phyloP scores from a whole-genome alignment of 371 early-diverging fungal species.

The Mortierella sp. region DNA sequence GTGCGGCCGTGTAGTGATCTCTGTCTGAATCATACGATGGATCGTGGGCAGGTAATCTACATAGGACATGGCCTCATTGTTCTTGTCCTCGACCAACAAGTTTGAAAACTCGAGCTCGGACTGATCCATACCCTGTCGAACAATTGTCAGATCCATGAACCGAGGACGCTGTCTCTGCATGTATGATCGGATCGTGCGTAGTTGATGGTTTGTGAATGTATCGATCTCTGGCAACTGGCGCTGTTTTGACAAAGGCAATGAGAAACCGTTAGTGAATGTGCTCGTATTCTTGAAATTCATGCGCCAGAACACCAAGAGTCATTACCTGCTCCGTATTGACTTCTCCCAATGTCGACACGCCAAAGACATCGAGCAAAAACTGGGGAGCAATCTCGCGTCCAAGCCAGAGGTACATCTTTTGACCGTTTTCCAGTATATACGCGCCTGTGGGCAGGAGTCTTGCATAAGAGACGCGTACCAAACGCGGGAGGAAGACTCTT shows the following conservation, averaged over 20 bases:
- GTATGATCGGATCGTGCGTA: slow-evolving; percentile 70
- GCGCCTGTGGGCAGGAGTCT: slow-evolving; percentile 79
- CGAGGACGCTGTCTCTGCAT: slow-evolving; percentile 65
- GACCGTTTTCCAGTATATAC: slow-evolving; percentile 88
- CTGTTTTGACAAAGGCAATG: slow-evolving; percentile 18
- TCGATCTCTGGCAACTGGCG: slow-evolving; percentile 66
- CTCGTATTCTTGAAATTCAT: background rate
- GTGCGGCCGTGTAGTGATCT: slow-evolving; percentile 60
- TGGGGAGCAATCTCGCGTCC: slow-evolving; percentile 74
- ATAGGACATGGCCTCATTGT: slow-evolving; percentile 86
- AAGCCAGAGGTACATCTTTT: slow-evolving; percentile 86
- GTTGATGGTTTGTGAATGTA: slow-evolving; percentile 58
- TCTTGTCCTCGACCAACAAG: slow-evolving; percentile 83
- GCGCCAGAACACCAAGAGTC: too few relatives aligned
- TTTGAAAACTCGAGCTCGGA: slow-evolving; percentile 72
- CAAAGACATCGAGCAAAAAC: slow-evolving; percentile 80
- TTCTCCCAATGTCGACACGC: slow-evolving; percentile 75
- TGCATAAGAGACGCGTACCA: slow-evolving; percentile 81
- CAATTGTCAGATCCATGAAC: slow-evolving; percentile 61
- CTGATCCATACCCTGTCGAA: slow-evolving; percentile 72
- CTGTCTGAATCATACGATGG: slow-evolving; percentile 87
- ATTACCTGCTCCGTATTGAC: slow-evolving; percentile 79
- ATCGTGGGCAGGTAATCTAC: slow-evolving; percentile 92
- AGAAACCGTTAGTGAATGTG: too few relatives aligned
- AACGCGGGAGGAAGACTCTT: slow-evolving; percentile 67